Evolutionary conservation across 768 basidiomycete genomes (phyloP).

Genomic region (Serendipita vermifera): DNA sequence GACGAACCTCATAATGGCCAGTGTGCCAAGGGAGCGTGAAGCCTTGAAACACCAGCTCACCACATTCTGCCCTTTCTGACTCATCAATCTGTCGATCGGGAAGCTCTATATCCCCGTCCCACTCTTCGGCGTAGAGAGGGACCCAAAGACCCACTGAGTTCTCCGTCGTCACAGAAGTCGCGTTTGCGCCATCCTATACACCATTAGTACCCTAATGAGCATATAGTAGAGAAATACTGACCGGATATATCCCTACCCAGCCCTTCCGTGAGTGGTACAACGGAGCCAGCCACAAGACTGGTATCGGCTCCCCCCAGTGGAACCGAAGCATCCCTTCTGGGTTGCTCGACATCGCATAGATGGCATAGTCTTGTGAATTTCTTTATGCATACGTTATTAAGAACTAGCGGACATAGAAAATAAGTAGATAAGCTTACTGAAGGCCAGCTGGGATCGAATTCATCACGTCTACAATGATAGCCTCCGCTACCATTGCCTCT

Average conservation of each 20-base stretch:
- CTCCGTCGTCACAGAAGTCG: constrained; percentile 67
- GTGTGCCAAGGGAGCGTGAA: constrained; percentile 74
- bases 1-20: constrained; percentile 70
- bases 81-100: constrained; percentile 23
- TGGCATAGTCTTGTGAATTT: too few species aligned
- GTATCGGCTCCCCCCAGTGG: constrained; percentile 85
- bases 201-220: constrained; percentile 10
- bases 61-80: constrained; percentile 26
- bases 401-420: too few species aligned
- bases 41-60: constrained; percentile 60
- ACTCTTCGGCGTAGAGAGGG: constrained; percentile 82
- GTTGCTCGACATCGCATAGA: constrained; percentile 45
- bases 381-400: too few species aligned
- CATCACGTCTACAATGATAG: too few species aligned
- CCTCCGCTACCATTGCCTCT: too few species aligned
- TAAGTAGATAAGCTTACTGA: too few species aligned
- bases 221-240: constrained; percentile 26
- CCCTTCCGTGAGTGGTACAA: constrained; percentile 75
- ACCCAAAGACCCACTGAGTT: constrained; percentile 84
- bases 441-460: too few species aligned
- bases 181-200: constrained; percentile 71
- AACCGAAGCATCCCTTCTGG: constrained; percentile 45
- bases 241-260: constrained; percentile 91
- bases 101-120: constrained; percentile 74
- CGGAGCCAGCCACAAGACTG: constrained; percentile 78